These are phyloP conservation scores for Nakazawaea holstii DNA, from an alignment of 805 yeast species.

Conservation along the genomic window DNA sequence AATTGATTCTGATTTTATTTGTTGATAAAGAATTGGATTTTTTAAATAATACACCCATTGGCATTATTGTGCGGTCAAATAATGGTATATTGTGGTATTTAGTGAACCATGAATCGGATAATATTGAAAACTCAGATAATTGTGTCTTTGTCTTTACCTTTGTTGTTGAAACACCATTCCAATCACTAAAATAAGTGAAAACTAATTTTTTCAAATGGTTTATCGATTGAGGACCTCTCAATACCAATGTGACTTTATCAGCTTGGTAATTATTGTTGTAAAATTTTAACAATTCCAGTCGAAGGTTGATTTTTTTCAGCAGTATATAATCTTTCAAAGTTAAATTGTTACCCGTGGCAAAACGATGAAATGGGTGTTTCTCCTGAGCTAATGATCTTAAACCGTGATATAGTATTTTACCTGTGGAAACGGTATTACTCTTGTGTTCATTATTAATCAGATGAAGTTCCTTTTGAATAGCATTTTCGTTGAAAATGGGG, in stretches of 20 bases:
- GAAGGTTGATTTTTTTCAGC: constrained; percentile 29
- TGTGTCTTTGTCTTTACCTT: neutral
- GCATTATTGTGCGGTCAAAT: no score
- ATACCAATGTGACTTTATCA: constrained; percentile 48
- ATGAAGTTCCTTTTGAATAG: constrained; percentile 44
- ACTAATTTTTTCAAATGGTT: constrained; percentile 52
- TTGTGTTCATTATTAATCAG: constrained; percentile 66
- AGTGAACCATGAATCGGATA: neutral
- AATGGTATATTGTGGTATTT: neutral
- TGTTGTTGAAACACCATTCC: constrained; percentile 4
- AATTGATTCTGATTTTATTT: constrained; percentile 38
- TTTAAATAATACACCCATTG: neutral
- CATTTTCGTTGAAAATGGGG: constrained; percentile 42
- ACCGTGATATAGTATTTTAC: constrained; percentile 55
- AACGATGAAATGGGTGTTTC: constrained; percentile 51
- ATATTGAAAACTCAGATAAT: neutral
- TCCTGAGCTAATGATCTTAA: constrained; percentile 42
- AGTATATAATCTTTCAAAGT: constrained; percentile 37
- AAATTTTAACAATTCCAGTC: constrained; percentile 30
- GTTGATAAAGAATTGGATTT: constrained; percentile 19
- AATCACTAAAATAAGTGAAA: constrained; percentile 34
- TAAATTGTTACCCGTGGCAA: constrained; percentile 58
- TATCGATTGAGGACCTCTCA: constrained; percentile 64
- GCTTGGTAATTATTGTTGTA: constrained; percentile 37
- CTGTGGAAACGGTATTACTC: constrained; percentile 37